Percentiles rank a stretch among this genome's conserved stretches.
Conservation (phyloP, 306 rosid genomes). For the Albizia julibrissin region DNA sequence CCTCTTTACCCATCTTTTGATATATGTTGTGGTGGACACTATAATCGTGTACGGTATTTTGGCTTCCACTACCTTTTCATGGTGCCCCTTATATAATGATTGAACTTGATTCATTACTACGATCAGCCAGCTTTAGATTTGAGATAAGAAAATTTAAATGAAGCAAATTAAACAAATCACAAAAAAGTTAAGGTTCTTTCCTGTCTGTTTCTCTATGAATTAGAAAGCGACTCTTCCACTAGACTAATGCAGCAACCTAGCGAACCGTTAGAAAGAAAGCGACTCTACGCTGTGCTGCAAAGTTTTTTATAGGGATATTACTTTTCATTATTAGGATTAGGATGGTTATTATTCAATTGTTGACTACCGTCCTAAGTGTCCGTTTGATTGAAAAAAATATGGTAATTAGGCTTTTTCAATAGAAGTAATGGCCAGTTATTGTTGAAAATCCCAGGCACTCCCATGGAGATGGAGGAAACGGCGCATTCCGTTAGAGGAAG, state of each 20-base stretch:
- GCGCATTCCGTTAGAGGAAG: background rate
- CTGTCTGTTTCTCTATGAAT: background rate
- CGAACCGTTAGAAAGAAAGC: background rate
- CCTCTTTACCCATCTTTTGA: background rate
- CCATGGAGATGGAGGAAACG: constrained; percentile 3
- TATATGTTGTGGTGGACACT: constrained; percentile 1
- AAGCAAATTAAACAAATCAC: background rate
- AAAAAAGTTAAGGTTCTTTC: background rate
- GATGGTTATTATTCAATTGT: constrained; percentile 7
- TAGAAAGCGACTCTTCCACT: constrained; percentile 7
- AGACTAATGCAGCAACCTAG: background rate
- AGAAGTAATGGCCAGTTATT: background rate
- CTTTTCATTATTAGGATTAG: background rate
- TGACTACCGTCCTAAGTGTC: background rate
- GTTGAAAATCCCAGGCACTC: background rate
- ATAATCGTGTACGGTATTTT: background rate
- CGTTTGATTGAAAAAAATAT: background rate
- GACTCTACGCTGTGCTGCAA: background rate
- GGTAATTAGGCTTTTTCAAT: constrained; percentile 1
- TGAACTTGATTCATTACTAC: background rate
- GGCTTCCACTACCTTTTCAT: constrained; percentile 13
- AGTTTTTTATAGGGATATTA: background rate
- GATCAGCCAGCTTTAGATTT: background rate
- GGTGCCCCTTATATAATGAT: background rate
- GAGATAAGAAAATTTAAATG: constrained; percentile 5